These are phyloP conservation scores for Claviceps sp. DNA, from an alignment of 2,329 filamentous ascomycete genomes.

Conservation along the genomic window DNA sequence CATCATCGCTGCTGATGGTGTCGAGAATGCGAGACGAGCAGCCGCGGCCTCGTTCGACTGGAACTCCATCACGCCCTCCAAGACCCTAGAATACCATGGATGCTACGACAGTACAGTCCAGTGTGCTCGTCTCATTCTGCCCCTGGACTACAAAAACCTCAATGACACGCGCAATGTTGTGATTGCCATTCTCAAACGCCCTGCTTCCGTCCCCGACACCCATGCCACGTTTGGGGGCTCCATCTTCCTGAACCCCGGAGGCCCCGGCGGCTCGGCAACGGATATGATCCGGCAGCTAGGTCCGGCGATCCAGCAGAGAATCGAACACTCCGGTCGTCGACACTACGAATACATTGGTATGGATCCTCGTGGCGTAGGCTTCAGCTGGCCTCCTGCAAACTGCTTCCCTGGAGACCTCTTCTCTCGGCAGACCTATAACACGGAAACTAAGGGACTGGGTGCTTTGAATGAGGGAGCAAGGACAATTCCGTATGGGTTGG, in stretches of 20 bases:
- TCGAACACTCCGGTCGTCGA: slow-evolving; percentile 13
- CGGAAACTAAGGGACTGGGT: background rate
- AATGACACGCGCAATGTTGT: slow-evolving; percentile 13
- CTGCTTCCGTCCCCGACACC: slow-evolving; percentile 21
- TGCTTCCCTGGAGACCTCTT: slow-evolving; percentile 11
- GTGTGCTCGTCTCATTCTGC: slow-evolving; percentile 28
- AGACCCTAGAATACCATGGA: slow-evolving; percentile 12
- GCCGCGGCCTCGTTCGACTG: slow-evolving; percentile 5
- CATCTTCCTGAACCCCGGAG: slow-evolving; percentile 26
- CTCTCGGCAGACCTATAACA: background rate
- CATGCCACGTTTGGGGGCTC: slow-evolving; percentile 23
- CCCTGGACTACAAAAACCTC: slow-evolving; percentile 23
- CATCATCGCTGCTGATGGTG: background rate
- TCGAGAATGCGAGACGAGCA: background rate
- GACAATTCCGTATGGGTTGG: slow-evolving; percentile 5
- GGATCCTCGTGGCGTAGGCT: slow-evolving; percentile 24
- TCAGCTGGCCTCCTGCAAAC: slow-evolving; percentile 2
- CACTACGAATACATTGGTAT: slow-evolving; percentile 26
- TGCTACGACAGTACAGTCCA: slow-evolving; percentile 21
- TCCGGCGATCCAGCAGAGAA: slow-evolving; percentile 13
- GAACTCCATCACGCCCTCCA: slow-evolving; percentile 7
- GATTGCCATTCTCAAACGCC: slow-evolving; percentile 25
- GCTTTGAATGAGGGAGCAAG: background rate
- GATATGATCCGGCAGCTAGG: slow-evolving; percentile 11
- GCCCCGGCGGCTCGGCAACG: slow-evolving; percentile 24